Evolutionary conservation across 1,284 basidiomycete genomes (phyloP).

Genomic region (Stygiomarasmius scandens): DNA sequence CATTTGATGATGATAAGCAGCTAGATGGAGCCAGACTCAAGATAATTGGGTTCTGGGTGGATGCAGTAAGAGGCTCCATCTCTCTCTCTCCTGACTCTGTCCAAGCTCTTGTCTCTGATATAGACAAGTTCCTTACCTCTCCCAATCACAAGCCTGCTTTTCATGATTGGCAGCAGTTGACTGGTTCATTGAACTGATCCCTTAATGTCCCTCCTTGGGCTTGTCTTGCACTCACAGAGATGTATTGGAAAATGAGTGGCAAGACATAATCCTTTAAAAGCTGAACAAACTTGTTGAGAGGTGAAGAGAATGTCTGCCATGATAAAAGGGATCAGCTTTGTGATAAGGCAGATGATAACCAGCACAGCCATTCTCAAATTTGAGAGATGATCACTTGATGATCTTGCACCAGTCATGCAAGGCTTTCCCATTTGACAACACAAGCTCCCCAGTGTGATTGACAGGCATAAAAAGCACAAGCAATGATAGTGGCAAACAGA

Average conservation of each 20-base stretch:
- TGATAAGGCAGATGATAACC: conserved; percentile 23
- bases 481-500: conserved; percentile 25
- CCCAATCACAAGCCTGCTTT: conserved; percentile 14
- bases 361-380: conserved; percentile 6
- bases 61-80: conserved; percentile 22
- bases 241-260: conserved; percentile 26
- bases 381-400: conserved; percentile 20
- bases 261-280: conserved; percentile 21
- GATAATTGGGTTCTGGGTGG: conserved; percentile 32
- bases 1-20: conserved; percentile 29
- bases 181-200: conserved; percentile 12
- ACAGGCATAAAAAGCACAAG: conserved; percentile 27
- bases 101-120: conserved; percentile 19
- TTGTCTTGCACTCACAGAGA: conserved; percentile 17
- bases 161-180: conserved; percentile 6
- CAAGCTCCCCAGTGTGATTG: conserved; percentile 26
- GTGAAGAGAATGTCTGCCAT: conserved; percentile 22
- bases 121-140: conserved; percentile 20
- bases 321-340: conserved; percentile 25
- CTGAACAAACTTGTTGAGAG: conserved; percentile 14
- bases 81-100: conserved; percentile 24
- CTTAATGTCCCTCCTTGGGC: conserved; percentile 13
- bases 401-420: conserved; percentile 25
- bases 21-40: conserved; percentile 24
- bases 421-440: conserved; percentile 14